Evolutionary conservation across 2,329 filamentous ascomycete species (phyloP), one percentile per base, ranked within the genome.

Genomic region (Canariomyces notabilis): DNA sequence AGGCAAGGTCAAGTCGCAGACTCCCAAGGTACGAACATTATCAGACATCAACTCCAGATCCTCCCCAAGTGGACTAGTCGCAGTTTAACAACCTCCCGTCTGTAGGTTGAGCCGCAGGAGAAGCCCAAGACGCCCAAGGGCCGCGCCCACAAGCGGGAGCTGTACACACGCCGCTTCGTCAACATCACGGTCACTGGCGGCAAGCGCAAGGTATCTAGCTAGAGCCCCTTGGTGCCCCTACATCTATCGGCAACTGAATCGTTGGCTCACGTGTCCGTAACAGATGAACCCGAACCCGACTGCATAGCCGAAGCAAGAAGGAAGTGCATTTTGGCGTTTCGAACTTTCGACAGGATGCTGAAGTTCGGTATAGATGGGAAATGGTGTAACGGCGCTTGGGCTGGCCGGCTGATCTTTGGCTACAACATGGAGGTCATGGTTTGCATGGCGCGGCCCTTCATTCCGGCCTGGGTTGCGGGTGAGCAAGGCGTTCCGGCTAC

Each of bases 1-100:
- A 77, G 89, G 89, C 79, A 95, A 95, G 82, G 89, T 95, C 83
- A 94, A 95, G 86, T 91, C 87, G 76, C 87, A 91, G 76, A 91
- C 87, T 64, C 87, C 87, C 67, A 90, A 91, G 83, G 86, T 89
- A 51, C 36, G 52, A n/a, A 29, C 26, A 12, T 21, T 18, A 18
- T 21, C 16, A 6, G 19, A 20, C n/a, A 4, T 19, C 22, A 15
- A 15, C 12, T 15, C n/a, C 29, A 18, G 3, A 46, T 15, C 15
- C 9, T 21, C 22, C 19, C 22, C 29, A 3, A 6, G 15, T n/a
- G 12, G 32, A 26, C 14, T 18, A 11, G 31, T 21, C 4, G 14
- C 37, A 37, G 43, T 40, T 35, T 34, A 21, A 37, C 38, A 8
- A 6, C 20, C 9, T 20, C 26, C n/a, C 1, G 7, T 5, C 16